Evolutionary conservation across 164 flowering plant species (phyloP).

Genomic region (Platanus orientalis): DNA sequence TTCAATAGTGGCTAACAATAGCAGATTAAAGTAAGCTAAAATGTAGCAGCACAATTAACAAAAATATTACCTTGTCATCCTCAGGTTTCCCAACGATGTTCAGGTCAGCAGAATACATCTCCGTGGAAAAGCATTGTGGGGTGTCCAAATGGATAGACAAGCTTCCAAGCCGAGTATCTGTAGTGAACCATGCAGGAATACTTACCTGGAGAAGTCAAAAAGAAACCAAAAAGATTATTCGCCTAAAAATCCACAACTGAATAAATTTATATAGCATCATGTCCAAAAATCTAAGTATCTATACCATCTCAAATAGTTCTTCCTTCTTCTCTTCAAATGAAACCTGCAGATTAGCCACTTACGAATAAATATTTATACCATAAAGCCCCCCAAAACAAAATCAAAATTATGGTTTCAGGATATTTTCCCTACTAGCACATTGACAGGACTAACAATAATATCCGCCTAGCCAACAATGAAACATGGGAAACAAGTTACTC

Average conservation of each 20-base stretch:
- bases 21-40: not conserved
- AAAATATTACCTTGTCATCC: conserved; percentile 74
- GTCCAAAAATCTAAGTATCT: not conserved
- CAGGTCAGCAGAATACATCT: conserved; percentile 94
- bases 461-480: not conserved
- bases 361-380: not conserved
- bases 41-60: not conserved
- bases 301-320: conserved; percentile 93
- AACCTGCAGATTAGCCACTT: conserved; percentile 39
- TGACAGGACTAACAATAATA: not conserved
- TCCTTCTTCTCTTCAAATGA: conserved; percentile 92
- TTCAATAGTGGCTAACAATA: too few species aligned
- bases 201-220: conserved; percentile 61
- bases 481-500: conserved; percentile 3
- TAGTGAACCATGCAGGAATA: conserved; percentile 96
- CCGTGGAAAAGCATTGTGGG: conserved; percentile 98
- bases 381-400: not conserved
- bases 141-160: conserved; percentile 93
- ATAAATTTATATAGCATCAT: not conserved
- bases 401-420: not conserved
- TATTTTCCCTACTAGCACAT: not conserved
- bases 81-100: conserved; percentile 78
- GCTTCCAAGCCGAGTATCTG: conserved; percentile 90
- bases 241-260: not conserved
- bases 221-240: not conserved